Base-by-base conservation (phyloP, 2,329 filamentous ascomycete species). In the Botrytis deweyae region DNA sequence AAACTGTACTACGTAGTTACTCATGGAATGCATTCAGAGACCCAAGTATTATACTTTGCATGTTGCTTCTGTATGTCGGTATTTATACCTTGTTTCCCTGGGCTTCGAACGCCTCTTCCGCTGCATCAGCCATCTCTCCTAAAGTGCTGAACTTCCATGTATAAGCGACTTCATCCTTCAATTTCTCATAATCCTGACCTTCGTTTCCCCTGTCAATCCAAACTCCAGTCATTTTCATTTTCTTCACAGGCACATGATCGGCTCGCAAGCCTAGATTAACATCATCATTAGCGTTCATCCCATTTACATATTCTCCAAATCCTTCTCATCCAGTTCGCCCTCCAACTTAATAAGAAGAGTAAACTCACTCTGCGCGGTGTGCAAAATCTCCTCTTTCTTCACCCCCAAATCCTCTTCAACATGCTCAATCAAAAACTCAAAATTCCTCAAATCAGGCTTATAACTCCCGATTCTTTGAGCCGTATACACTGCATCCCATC, bases 391-490 rank as follows among this genome's bases (percentile, higher is more conserved):
- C 0, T 82, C 82, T 76, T 87, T 88, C 67, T 84, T 82, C 0
- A 91, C 80, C 0, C 87, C 88, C 76, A 91, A 88, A 38, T 86
- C 84, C 0, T 82, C 78, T 78, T 86, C 75, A 3, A 88, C 86
- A 62, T 86, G 83, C 25, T 82, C 80, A 6, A 93, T 79, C 85
- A 93, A 85, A 78, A 90, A 88, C 72, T 88, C 85, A 74, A 94
- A 94, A 76, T 93, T 93, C 65, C 83, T 82, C 58, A 84, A 78
- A 76, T 89, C 85, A 0, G 92, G 92, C 82, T 93, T 94, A 80
- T 93, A 94, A 29, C 85, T 87, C 0, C 91, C 91, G 29, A 93
- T 87, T 44, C 92, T 89, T 80, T 93, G 84, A 0, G 91, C 92
- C 0, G 90, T 93, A 78, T 91, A 86, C 49, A 92, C 82, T 2